phyloP scores from a whole-genome alignment of 441 rosid species.

The Raphanus hybrid region DNA sequence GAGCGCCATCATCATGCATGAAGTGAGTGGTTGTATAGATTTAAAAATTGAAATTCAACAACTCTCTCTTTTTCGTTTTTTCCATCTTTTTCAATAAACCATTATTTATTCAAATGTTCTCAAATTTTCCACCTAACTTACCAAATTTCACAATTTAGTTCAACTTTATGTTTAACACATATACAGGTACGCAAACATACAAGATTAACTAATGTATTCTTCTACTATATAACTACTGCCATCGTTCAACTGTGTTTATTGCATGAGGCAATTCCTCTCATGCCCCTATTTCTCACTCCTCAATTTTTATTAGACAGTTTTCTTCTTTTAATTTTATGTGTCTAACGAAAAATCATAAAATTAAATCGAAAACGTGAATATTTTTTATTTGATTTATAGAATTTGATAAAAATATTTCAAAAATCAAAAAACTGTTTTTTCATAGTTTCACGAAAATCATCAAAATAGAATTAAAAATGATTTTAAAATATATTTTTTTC shows the following conservation, averaged over 20 bases:
- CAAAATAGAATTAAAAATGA: too few relatives aligned
- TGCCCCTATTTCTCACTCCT: too few relatives aligned
- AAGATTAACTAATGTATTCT: not conserved
- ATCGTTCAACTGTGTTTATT: constrained; percentile 13
- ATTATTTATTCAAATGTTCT: constrained; percentile 3
- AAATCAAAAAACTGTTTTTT: too few relatives aligned
- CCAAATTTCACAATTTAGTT: constrained; percentile 37
- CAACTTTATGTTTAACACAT: constrained; percentile 20
- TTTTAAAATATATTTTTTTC: too few relatives aligned
- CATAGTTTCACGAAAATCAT: too few relatives aligned
- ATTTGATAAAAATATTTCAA: too few relatives aligned
- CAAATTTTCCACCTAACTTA: constrained; percentile 40
- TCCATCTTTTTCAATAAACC: constrained; percentile 19
- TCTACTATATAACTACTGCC: not conserved
- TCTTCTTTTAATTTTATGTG: too few relatives aligned
- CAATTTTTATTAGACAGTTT: too few relatives aligned
- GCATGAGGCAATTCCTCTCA: not conserved
- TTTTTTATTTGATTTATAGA: too few relatives aligned
- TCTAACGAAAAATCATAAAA: too few relatives aligned
- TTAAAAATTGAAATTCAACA: constrained; percentile 35
- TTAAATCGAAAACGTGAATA: too few relatives aligned
- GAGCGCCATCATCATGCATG: constrained; percentile 41
- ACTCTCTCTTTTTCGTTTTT: constrained; percentile 39
- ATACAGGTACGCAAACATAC: constrained; percentile 9
- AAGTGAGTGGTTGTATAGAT: constrained; percentile 35